Evolutionary conservation across 1,284 basidiomycete genomes (phyloP).

Genomic region (Moniliophthora roreri): DNA sequence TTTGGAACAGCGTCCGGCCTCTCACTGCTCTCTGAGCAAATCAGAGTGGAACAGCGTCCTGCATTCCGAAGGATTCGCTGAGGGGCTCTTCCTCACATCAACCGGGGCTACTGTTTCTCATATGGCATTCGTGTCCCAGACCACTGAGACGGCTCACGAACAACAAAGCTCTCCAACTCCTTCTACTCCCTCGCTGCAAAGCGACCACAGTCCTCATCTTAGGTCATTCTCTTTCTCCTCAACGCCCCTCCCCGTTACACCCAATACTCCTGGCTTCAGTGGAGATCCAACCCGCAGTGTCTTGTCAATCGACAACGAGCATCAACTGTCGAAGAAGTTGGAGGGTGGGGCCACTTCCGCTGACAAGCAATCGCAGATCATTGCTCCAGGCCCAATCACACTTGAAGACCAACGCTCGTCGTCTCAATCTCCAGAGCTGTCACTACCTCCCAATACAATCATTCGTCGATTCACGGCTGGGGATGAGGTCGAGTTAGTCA

Average conservation of each 20-base stretch:
- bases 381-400: not conserved
- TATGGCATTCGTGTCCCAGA: not conserved
- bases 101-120: not conserved
- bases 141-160: not conserved
- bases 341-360: not conserved
- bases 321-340: not conserved
- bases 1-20: not conserved
- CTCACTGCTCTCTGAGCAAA: conserved; percentile 1
- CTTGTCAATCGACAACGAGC: not conserved
- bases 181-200: not conserved
- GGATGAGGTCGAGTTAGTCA: conserved; percentile 1
- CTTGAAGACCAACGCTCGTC: not conserved
- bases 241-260: not conserved
- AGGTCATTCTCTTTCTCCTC: not conserved
- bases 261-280: not conserved
- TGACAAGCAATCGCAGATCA: not conserved
- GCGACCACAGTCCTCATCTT: not conserved
- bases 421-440: not conserved
- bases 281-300: not conserved
- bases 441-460: not conserved
- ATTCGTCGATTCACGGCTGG: not conserved
- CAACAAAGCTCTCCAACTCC: not conserved
- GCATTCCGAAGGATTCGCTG: not conserved
- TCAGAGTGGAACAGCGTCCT: not conserved
- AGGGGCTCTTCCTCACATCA: not conserved